A percentile compares a stretch with the other conserved stretches of the same genome.
These are phyloP conservation scores for Talaromyces rugulosus DNA, from an alignment of 2,329 filamentous ascomycete species.

Conservation along the genomic window DNA sequence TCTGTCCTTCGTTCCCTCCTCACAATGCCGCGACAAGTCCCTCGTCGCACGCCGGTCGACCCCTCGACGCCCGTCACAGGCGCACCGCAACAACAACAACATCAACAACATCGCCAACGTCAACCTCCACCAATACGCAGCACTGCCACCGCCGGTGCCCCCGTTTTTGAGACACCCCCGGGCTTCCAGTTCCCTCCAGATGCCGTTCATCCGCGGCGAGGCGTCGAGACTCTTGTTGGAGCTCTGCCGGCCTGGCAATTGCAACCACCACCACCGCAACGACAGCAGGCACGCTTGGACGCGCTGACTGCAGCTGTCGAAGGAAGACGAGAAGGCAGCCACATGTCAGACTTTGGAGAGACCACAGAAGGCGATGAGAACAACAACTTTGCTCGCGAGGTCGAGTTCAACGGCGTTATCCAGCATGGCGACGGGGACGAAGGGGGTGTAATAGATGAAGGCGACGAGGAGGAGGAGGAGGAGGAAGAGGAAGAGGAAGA, in stretches of 20 bases:
- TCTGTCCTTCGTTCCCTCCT: not conserved
- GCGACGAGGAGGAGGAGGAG: slow-evolving; percentile 25
- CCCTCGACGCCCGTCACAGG: slow-evolving; percentile 1
- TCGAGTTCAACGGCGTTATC: slow-evolving; percentile 19
- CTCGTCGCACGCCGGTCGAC: slow-evolving; percentile 8
- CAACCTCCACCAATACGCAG: slow-evolving; percentile 2
- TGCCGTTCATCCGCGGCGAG: not conserved
- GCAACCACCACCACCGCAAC: not conserved
- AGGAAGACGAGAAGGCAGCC: not conserved
- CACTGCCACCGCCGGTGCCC: not conserved
- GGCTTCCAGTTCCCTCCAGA: slow-evolving; percentile 4
- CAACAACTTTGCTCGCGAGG: slow-evolving; percentile 9
- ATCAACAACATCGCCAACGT: not conserved
- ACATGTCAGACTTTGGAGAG: slow-evolving; percentile 5
- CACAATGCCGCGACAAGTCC: slow-evolving; percentile 13
- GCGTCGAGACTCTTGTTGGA: not conserved
- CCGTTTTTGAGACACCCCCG: slow-evolving; percentile 8
- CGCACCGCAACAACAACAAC: slow-evolving; percentile 5
- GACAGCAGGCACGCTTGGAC: not conserved
- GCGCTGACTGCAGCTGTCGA: not conserved
- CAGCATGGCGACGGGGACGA: slow-evolving; percentile 21
- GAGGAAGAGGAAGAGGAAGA: slow-evolving; percentile 24
- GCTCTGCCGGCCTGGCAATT: not conserved
- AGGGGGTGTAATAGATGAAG: slow-evolving; percentile 22
- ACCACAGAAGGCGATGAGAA: slow-evolving; percentile 14